A percentile compares a stretch with the other conserved stretches of the same genome.
These are phyloP conservation scores for Cercospora zeae-maydis DNA, from an alignment of 2,329 filamentous ascomycete species.

Conservation along the genomic window DNA sequence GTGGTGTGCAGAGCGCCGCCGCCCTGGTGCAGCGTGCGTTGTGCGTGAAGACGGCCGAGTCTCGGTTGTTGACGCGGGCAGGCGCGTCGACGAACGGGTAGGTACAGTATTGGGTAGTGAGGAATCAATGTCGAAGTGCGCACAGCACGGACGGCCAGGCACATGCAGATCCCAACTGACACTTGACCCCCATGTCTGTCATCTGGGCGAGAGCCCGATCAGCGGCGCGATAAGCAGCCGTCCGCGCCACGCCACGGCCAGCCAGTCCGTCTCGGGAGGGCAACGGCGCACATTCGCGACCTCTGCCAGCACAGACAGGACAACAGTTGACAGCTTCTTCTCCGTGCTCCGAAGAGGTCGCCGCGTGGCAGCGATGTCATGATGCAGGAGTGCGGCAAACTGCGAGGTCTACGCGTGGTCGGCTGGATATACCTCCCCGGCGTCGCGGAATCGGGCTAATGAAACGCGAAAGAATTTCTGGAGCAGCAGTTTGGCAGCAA, in stretches of 20 bases:
- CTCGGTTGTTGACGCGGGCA: neutral
- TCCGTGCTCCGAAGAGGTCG: too few species aligned
- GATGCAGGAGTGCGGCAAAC: neutral
- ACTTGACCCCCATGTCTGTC: neutral
- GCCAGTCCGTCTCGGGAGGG: too few species aligned
- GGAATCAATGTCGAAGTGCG: neutral
- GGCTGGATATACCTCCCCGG: neutral
- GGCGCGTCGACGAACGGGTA: neutral
- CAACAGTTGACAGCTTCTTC: too few species aligned
- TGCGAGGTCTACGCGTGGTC: neutral
- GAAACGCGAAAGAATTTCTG: neutral
- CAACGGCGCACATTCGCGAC: too few species aligned
- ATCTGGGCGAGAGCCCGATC: neutral
- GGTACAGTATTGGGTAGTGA: too few species aligned
- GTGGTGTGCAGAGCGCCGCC: neutral
- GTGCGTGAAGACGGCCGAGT: neutral
- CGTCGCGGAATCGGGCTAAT: neutral
- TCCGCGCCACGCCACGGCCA: neutral
- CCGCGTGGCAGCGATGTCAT: neutral
- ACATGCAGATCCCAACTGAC: slow-evolving; percentile 4
- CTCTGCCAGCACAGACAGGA: too few species aligned
- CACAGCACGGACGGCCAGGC: neutral
- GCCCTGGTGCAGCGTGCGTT: neutral
- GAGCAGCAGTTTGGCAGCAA: neutral
- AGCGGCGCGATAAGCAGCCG: neutral